Percentiles rank a stretch among this genome's conserved stretches.
Conservation (phyloP, 73 alveolate genomes). For the Urostyla sp. region DNA sequence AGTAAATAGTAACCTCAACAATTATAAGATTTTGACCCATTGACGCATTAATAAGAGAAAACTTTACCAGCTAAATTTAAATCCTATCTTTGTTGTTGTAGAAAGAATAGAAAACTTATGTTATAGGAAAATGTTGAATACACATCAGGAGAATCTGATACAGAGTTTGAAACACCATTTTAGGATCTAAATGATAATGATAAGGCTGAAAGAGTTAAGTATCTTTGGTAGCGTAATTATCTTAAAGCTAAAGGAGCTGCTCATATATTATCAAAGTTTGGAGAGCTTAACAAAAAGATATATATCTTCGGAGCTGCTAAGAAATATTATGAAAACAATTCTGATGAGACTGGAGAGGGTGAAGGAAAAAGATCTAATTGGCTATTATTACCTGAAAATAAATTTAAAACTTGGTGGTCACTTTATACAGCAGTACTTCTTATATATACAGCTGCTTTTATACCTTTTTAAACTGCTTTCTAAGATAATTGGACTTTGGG, state of each 20-base stretch:
- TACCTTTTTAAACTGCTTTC: conserved; percentile 71
- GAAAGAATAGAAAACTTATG: not conserved
- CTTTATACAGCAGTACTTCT: conserved; percentile 53
- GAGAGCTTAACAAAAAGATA: conserved; percentile 38
- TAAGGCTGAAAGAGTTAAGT: conserved; percentile 14
- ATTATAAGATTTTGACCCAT: no score
- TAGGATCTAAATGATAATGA: not conserved
- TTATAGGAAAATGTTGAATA: not conserved
- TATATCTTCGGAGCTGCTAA: conserved; percentile 34
- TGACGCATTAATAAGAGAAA: no score
- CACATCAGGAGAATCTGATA: conserved; percentile 48
- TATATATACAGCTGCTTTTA: conserved; percentile 73
- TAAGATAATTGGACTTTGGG: conserved; percentile 38
- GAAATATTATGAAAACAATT: conserved; percentile 6
- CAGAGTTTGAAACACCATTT: conserved; percentile 31
- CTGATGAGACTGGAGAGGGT: no score
- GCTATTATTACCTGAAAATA: conserved; percentile 40
- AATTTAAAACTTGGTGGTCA: conserved; percentile 56
- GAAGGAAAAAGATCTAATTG: not conserved
- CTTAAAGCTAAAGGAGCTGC: conserved; percentile 66
- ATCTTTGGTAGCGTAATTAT: conserved; percentile 41
- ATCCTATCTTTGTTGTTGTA: no score
- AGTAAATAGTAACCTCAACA: no score
- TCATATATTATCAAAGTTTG: conserved; percentile 48
- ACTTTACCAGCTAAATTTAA: no score